Conservation (phyloP, 345 rosid species). For the Hibiscus mutabilis region DNA sequence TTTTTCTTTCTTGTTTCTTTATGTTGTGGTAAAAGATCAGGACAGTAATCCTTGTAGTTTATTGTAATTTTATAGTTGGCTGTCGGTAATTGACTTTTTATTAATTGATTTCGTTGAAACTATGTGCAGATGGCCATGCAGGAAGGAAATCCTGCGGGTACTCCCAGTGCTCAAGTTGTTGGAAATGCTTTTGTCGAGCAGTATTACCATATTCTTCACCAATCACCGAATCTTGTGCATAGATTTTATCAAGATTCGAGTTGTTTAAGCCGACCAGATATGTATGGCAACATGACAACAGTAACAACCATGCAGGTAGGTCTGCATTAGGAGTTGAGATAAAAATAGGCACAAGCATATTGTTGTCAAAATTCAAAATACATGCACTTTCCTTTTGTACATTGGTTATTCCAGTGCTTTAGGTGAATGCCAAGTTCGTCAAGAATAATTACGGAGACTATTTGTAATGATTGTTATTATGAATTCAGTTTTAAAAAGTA, state of each 20-base stretch:
- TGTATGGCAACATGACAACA: constrained; percentile 40
- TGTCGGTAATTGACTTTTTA: neutral
- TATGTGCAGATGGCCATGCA: constrained; percentile 48
- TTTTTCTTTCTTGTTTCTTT: neutral
- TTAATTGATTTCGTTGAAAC: neutral
- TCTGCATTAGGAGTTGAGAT: neutral
- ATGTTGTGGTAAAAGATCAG: neutral
- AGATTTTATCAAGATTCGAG: constrained; percentile 69
- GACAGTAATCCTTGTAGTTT: neutral
- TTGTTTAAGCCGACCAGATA: constrained; percentile 52
- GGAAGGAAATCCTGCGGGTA: constrained; percentile 31
- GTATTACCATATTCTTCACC: constrained; percentile 64
- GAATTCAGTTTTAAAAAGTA: neutral
- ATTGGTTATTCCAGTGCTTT: neutral
- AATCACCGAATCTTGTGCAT: constrained; percentile 44
- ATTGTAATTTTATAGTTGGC: neutral
- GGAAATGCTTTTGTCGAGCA: constrained; percentile 71
- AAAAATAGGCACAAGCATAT: neutral
- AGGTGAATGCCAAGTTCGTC: neutral
- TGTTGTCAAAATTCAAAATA: neutral
- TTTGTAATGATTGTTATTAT: neutral
- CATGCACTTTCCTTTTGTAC: neutral
- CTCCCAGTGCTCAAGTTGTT: constrained; percentile 41
- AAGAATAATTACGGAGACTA: neutral
- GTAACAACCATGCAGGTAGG: constrained; percentile 58